Conservation (phyloP, 306 rosid genomes). For the Prunus davidiana region DNA sequence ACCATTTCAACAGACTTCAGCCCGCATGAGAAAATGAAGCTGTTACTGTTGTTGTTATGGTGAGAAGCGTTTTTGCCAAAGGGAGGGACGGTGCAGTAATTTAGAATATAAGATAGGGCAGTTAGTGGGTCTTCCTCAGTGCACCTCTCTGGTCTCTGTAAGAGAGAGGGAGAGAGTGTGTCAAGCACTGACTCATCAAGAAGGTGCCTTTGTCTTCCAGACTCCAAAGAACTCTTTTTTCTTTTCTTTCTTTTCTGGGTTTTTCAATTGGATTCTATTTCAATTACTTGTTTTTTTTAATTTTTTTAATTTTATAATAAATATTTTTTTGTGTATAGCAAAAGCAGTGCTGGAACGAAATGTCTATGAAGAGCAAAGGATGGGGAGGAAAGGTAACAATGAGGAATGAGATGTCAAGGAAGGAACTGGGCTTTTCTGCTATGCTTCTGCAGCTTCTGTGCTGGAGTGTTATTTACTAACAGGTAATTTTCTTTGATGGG, state of each 20-base stretch:
- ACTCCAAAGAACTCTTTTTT: too few relatives aligned
- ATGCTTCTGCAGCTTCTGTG: conserved; percentile 78
- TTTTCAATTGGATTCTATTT: background rate
- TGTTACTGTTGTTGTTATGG: background rate
- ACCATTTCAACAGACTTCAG: background rate
- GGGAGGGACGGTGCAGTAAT: conserved; percentile 29
- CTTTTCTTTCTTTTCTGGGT: too few relatives aligned
- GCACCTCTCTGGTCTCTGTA: conserved; percentile 24
- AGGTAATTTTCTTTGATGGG: conserved; percentile 49
- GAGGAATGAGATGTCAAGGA: conserved; percentile 50
- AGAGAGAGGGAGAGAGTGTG: conserved; percentile 5
- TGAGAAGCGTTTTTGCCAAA: conserved; percentile 15
- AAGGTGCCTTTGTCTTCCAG: too few relatives aligned
- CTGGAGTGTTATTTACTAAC: conserved; percentile 76
- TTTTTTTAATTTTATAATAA: background rate
- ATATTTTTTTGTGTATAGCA: background rate
- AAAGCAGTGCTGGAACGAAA: conserved; percentile 21
- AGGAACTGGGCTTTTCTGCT: conserved; percentile 55
- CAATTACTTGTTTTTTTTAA: background rate
- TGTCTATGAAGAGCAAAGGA: conserved; percentile 65
- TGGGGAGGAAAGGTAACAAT: conserved; percentile 39
- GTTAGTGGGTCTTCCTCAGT: conserved; percentile 19
- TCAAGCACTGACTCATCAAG: conserved; percentile 6
- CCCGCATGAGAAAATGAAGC: background rate
- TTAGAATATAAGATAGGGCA: conserved; percentile 19